Evolutionary conservation across 2,329 filamentous ascomycete genomes (phyloP), one percentile per base, ranked within the genome.

Genomic region (Pseudodiploospora longispora): DNA sequence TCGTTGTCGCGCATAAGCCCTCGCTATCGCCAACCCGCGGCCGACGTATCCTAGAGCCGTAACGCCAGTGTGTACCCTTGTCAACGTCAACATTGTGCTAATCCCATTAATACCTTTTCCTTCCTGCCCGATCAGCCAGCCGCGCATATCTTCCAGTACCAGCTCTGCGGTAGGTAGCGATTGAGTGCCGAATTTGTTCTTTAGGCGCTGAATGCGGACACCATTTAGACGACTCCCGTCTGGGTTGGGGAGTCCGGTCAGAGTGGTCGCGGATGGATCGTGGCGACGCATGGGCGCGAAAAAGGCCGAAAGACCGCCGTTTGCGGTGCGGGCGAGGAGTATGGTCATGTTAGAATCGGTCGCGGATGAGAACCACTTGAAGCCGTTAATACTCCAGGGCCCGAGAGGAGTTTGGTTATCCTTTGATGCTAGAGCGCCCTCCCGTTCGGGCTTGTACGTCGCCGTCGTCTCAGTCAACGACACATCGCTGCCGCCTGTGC

Each of bases 161-260:
- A 89, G 71, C 59, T 89, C 84, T 0, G 83, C 85, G 0, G 85
- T 88, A 0, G 85, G 83, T 0, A 89, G 66, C 1, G 80, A 71
- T 38, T 76, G 76, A 0, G 83, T 88, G 28, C 84, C 85, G 3
- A 85, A 70, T 55, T 88, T 89, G 59, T 78, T 76, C 64, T 89
- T 88, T 10, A 89, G 66, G 0, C 83, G 72, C 46, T 82, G 77
- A 50, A 87, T 84, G 6, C 69, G 69, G 6, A 88, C 69, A 2
- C 84, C 83, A 55, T 88, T 88, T 8, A 82, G 68, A 42, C 76
- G 71, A 3, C 67, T 44, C 47, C 63, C 62, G 8, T 59, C 47
- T 0, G 40, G 10, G 4, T 48, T 52, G 5, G 54, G 49, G 3
- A 51, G 10, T 10, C 62, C 60, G 0, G 55, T 53, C 31, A 55